phyloP scores from a whole-genome alignment of 805 yeast genomes.

The Pichia heedii region DNA sequence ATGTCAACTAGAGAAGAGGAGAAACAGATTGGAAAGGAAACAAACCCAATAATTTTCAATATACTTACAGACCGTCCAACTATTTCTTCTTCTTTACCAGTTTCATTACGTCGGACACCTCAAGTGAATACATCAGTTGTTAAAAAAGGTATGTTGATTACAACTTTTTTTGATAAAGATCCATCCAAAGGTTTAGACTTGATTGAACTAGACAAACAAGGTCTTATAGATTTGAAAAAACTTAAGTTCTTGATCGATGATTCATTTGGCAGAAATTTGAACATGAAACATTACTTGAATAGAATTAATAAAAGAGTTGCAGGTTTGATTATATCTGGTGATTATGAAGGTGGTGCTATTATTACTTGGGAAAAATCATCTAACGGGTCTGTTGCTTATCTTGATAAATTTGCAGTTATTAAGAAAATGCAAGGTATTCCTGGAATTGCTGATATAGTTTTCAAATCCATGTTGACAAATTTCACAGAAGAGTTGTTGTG shows the following conservation, averaged over 20 bases:
- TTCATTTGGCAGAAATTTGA: conserved; percentile 66
- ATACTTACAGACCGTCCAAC: conserved; percentile 85
- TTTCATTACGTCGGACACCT: conserved; percentile 47
- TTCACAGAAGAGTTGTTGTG: conserved; percentile 74
- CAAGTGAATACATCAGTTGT: conserved; percentile 68
- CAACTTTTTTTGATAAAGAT: conserved; percentile 27
- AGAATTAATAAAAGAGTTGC: conserved; percentile 64
- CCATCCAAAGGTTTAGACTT: conserved; percentile 32
- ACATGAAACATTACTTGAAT: conserved; percentile 53
- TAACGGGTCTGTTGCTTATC: conserved; percentile 48
- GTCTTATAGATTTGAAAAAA: conserved; percentile 43
- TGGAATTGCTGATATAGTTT: conserved; percentile 88
- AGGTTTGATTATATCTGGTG: conserved; percentile 77
- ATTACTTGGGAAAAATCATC: conserved; percentile 49
- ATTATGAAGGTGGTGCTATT: conserved; percentile 92
- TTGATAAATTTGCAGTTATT: conserved; percentile 91
- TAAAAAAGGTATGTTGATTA: conserved; percentile 63
- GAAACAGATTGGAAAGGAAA: conserved; percentile 55
- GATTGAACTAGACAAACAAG: conserved; percentile 28
- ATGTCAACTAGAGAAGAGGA: conserved; percentile 50
- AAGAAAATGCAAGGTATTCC: conserved; percentile 80
- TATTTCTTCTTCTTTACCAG: conserved; percentile 84
- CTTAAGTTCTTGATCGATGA: conserved; percentile 60
- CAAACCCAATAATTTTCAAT: conserved; percentile 85
- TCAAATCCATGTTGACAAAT: conserved; percentile 62